Percentiles rank a stretch among this genome's conserved stretches.
phyloP scores from a whole-genome alignment of 2,329 filamentous ascomycete species.

The Talaromyces pinophilus region DNA sequence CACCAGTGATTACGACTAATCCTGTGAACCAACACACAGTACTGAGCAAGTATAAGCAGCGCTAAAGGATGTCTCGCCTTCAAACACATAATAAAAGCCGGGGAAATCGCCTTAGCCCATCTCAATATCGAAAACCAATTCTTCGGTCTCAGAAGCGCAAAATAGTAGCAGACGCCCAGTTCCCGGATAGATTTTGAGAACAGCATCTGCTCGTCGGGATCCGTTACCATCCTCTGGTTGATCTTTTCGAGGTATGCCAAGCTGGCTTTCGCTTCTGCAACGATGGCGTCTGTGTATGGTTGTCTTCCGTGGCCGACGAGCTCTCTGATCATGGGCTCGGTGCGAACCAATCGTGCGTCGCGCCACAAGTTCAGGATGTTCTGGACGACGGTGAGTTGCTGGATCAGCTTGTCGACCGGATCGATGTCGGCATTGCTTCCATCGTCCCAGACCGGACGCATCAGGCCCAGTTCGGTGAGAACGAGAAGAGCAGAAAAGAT shows the following conservation, averaged over 20 bases:
- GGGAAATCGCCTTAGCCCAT: slow-evolving; percentile 15
- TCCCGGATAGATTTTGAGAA: slow-evolving; percentile 13
- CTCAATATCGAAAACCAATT: slow-evolving; percentile 18
- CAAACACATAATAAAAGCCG: slow-evolving; percentile 9
- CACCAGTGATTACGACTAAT: slow-evolving; percentile 17
- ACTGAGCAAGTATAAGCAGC: slow-evolving; percentile 19
- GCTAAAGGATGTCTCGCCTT: slow-evolving; percentile 15
- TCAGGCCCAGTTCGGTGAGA: slow-evolving; percentile 21
- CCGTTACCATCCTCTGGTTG: slow-evolving; percentile 11
- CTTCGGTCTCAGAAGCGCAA: slow-evolving; percentile 3
- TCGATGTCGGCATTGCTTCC: slow-evolving; percentile 9
- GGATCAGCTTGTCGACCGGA: slow-evolving; percentile 17
- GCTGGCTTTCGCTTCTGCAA: slow-evolving; percentile 7
- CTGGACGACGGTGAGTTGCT: slow-evolving; percentile 13
- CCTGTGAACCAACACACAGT: slow-evolving; percentile 15
- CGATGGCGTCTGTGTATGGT: slow-evolving; percentile 1
- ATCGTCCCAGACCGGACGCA: slow-evolving; percentile 17
- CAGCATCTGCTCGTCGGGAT: slow-evolving; percentile 9
- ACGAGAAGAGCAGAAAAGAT: slow-evolving; percentile 17
- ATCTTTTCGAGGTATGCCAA: slow-evolving; percentile 13
- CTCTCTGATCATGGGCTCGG: slow-evolving; percentile 13
- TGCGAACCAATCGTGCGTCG: neutral
- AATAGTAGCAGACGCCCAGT: slow-evolving; percentile 13
- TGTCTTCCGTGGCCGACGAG: slow-evolving; percentile 12
- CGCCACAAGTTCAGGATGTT: slow-evolving; percentile 12